Evolutionary conservation across 768 basidiomycete genomes (phyloP), one percentile per base, ranked within the genome.

Genomic region (Dendrothele bispora): DNA sequence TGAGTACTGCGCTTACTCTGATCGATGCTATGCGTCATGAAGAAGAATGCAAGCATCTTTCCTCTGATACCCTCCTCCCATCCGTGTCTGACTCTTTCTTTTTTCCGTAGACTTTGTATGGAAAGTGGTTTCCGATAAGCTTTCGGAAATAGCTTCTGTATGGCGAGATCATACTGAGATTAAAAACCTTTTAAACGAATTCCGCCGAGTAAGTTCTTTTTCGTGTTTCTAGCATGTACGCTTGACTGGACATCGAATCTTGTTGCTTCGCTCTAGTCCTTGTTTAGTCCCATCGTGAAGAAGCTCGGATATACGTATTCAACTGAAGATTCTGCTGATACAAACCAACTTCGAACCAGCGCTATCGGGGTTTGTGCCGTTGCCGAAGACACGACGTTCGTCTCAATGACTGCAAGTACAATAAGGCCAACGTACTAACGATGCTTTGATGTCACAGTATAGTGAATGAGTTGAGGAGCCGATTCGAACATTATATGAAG

Each of bases 91-190:
- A 49, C 24, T 25, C 3, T 30, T 6, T 18, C 11, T 25, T n/a
- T 26, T 7, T 32, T 25, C 41, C 34, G n/a, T 56, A 92, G 92
- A 84, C 66, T 74, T 91, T 50, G 90, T 95, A 14, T 94, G 89
- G 91, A 72, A 79, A 40, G 81, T 81, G 47, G 82, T 95, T 39
- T 67, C 75, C 3, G 68, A 71, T 10, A 82, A 75, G 42, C 64
- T 98, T 41, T 55, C 59, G 22, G 63, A 69, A 28, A 64, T 97
- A 25, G 61, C 72, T 8, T 77, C 73, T 6, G 79, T 82, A 2
- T 97, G 92, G 88, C 97, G 91, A 88, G 93, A 95, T 64, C 70
- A 91, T 58, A 70, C 66, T 27, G 73, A 69, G 24, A 70, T 75
- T 54, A 72, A 69, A 28, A 75, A 73, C 29, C 70, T 74, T 39